Conservation (phyloP, 2,329 filamentous ascomycete species). For the Aspergillus sp. region DNA sequence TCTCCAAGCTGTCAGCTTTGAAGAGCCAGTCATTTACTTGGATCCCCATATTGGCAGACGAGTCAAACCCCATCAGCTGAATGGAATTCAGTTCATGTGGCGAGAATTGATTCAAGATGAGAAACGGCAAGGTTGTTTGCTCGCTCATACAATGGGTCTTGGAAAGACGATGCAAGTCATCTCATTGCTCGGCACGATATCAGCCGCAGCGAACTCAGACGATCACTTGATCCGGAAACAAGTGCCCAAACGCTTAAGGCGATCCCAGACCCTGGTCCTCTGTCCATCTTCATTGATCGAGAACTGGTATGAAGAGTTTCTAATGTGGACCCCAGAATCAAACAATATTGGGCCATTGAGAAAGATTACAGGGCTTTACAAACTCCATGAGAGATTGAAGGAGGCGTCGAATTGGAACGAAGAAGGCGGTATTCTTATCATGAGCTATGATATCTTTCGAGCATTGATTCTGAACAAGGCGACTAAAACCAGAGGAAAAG, state of each 20-base stretch:
- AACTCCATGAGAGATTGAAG: constrained; percentile 34
- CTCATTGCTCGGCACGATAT: constrained; percentile 71
- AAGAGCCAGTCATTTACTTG: constrained; percentile 48
- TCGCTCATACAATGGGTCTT: constrained; percentile 87
- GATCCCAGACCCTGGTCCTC: constrained; percentile 64
- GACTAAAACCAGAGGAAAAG: constrained; percentile 16
- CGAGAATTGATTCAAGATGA: constrained; percentile 66
- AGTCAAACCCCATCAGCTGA: constrained; percentile 77
- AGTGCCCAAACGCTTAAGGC: constrained; percentile 61
- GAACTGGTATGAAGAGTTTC: constrained; percentile 79
- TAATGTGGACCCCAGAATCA: constrained; percentile 59
- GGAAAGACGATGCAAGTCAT: constrained; percentile 93
- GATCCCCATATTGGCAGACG: constrained; percentile 57
- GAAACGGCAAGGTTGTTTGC: constrained; percentile 66
- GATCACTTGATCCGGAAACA: constrained; percentile 57
- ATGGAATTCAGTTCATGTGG: constrained; percentile 85
- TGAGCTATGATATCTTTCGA: constrained; percentile 70
- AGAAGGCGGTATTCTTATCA: constrained; percentile 67
- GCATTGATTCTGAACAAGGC: constrained; percentile 34
- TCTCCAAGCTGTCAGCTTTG: constrained; percentile 42
- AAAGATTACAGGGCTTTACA: constrained; percentile 47
- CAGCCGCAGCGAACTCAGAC: constrained; percentile 58
- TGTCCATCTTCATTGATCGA: constrained; percentile 70
- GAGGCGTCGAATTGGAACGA: constrained; percentile 57
- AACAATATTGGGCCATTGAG: constrained; percentile 52